Percentiles rank a stretch among this genome's conserved stretches.
phyloP scores from a whole-genome alignment of 495 filamentous ascomycete genomes.

The Neurospora sp. region DNA sequence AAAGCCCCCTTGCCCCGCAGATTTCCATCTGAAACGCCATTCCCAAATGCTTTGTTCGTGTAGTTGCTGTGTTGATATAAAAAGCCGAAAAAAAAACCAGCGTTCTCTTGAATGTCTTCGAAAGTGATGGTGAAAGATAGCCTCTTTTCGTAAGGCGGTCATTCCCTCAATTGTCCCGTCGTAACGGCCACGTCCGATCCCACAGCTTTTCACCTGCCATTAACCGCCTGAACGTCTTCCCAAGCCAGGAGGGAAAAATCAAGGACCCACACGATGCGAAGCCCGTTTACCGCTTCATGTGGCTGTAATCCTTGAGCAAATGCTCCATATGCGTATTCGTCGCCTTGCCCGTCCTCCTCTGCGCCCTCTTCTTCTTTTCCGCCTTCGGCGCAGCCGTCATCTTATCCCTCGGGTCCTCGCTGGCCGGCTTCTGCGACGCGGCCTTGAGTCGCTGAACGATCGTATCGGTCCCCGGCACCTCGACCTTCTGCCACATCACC shows the following conservation, averaged over 20 bases:
- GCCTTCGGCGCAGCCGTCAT: conserved; percentile 49
- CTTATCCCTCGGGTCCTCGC: conserved; percentile 56
- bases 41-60: neutral
- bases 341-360: conserved; percentile 66
- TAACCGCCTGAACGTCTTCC: neutral
- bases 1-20: neutral
- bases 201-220: neutral
- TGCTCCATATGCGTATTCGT: conserved; percentile 91
- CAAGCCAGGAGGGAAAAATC: neutral
- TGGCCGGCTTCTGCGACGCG: conserved; percentile 67
- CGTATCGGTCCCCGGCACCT: conserved; percentile 62
- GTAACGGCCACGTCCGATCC: neutral
- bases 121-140: neutral
- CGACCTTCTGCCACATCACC: conserved; percentile 69
- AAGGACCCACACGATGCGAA: neutral
- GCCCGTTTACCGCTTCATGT: conserved; percentile 31
- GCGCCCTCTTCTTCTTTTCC: conserved; percentile 57
- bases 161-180: neutral
- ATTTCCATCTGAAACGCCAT: neutral
- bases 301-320: conserved; percentile 75
- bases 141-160: neutral
- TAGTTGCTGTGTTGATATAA: neutral
- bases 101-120: neutral
- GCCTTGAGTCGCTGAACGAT: conserved; percentile 65
- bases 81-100: neutral